phyloP scores from a whole-genome alignment of 306 rosid genomes.

The Hippophae rhamnoides region DNA sequence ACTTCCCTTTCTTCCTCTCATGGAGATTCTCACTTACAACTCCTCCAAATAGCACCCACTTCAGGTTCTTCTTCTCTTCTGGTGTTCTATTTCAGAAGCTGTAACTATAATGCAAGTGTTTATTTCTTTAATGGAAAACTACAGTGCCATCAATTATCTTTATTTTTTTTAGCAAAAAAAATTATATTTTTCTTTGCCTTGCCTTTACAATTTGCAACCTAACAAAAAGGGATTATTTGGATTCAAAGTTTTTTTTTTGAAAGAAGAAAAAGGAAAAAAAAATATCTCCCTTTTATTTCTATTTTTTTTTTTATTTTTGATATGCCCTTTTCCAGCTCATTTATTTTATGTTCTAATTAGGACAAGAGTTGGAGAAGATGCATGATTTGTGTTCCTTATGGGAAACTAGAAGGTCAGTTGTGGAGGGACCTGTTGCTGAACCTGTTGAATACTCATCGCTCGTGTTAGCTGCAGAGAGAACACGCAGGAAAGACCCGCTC shows the following conservation, averaged over 20 bases:
- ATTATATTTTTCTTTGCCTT: no score
- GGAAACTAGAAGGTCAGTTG: constrained; percentile 21
- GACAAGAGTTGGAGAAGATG: constrained; percentile 21
- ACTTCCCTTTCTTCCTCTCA: constrained; percentile 21
- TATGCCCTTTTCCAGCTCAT: not conserved
- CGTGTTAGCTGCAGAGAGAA: constrained; percentile 36
- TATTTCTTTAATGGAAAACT: not conserved
- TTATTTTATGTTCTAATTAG: constrained; percentile 5
- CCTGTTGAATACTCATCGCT: constrained; percentile 27
- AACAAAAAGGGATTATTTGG: no score
- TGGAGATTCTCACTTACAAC: constrained; percentile 19
- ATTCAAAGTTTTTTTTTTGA: not conserved
- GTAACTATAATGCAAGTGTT: not conserved
- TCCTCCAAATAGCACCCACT: constrained; percentile 18
- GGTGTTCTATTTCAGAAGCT: no score
- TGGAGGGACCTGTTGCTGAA: constrained; percentile 31
- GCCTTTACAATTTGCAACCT: no score
- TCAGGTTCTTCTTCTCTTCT: constrained; percentile 22
- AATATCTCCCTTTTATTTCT: no score
- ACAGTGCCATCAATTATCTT: no score
- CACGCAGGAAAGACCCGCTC: constrained; percentile 44
- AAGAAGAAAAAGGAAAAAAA: not conserved
- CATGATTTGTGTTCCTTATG: constrained; percentile 10
- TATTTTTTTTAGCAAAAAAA: no score
- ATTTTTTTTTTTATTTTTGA: not conserved